Evolutionary conservation across 805 yeast species (phyloP).

Genomic region (Tetrapisispora fleetii): DNA sequence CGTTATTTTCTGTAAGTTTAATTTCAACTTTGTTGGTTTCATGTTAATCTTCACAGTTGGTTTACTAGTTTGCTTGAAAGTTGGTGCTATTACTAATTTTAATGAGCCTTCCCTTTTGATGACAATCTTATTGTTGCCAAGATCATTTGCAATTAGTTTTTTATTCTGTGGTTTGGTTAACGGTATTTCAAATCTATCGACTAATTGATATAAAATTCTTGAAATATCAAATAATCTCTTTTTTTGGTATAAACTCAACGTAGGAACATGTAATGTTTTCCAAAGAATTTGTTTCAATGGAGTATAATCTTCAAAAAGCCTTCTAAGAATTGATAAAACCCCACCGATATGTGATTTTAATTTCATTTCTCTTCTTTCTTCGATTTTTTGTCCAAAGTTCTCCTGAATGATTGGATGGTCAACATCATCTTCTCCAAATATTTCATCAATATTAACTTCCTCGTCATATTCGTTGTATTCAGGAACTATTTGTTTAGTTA

Average conservation of each 20-base stretch:
- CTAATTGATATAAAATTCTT: slow-evolving; percentile 54
- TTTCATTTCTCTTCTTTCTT: slow-evolving; percentile 15
- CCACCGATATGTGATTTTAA: slow-evolving; percentile 23
- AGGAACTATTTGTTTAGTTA: slow-evolving; percentile 20
- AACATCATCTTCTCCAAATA: slow-evolving; percentile 11
- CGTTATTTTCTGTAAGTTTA: slow-evolving; percentile 4
- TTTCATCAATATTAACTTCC: slow-evolving; percentile 6
- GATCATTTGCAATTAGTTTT: slow-evolving; percentile 49
- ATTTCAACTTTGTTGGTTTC: slow-evolving; percentile 10
- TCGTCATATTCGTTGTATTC: slow-evolving; percentile 9
- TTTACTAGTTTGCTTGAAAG: slow-evolving; percentile 9
- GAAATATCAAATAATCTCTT: slow-evolving; percentile 55
- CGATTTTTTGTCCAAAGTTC: slow-evolving; percentile 14
- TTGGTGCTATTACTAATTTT: slow-evolving; percentile 22
- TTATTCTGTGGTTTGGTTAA: slow-evolving; percentile 60
- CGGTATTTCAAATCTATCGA: slow-evolving; percentile 49
- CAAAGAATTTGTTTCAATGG: slow-evolving; percentile 57
- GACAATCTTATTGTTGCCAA: slow-evolving; percentile 45
- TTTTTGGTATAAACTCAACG: slow-evolving; percentile 48
- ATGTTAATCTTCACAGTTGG: neutral
- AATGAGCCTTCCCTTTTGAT: slow-evolving; percentile 44
- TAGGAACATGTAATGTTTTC: slow-evolving; percentile 56
- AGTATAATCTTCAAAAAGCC: slow-evolving; percentile 31
- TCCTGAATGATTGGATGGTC: slow-evolving; percentile 5
- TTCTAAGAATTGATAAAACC: slow-evolving; percentile 16